These are phyloP conservation scores for Comarum palustre DNA, from an alignment of 306 rosid species.

Conservation along the genomic window DNA sequence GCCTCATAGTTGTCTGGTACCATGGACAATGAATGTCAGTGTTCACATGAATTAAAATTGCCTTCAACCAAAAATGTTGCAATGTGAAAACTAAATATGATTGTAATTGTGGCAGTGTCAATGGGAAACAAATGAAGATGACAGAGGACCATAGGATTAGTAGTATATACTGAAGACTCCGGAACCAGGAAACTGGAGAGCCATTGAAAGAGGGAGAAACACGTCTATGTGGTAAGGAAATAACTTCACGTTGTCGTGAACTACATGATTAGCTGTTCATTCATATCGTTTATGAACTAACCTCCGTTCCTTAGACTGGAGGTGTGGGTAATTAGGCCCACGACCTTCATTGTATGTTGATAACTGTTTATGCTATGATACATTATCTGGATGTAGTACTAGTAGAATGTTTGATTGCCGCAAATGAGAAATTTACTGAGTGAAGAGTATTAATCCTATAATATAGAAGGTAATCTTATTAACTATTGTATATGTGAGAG, in stretches of 20 bases:
- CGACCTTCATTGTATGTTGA: conserved; percentile 9
- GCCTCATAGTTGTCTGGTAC: neutral
- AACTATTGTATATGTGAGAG: too few species aligned
- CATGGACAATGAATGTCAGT: neutral
- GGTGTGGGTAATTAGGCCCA: neutral
- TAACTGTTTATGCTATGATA: conserved; percentile 22
- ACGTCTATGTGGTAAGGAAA: conserved; percentile 68
- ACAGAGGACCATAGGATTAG: conserved; percentile 83
- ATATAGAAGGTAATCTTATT: too few species aligned
- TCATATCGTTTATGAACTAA: conserved; percentile 3
- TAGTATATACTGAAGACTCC: conserved; percentile 64
- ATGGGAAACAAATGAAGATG: conserved; percentile 74
- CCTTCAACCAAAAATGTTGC: neutral
- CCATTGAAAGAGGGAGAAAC: conserved; percentile 90
- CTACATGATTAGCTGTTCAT: neutral
- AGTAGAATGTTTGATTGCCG: neutral
- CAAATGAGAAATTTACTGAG: conserved; percentile 1
- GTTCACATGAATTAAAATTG: neutral
- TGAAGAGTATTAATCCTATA: too few species aligned
- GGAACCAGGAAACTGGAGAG: conserved; percentile 71
- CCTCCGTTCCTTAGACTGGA: too few species aligned
- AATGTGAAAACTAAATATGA: conserved; percentile 1
- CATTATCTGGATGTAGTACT: neutral
- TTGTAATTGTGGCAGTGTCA: conserved; percentile 52
- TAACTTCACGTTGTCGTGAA: conserved; percentile 6